These are phyloP conservation scores for Jaapia argillacea DNA, from an alignment of 768 basidiomycete genomes.

Conservation along the genomic window DNA sequence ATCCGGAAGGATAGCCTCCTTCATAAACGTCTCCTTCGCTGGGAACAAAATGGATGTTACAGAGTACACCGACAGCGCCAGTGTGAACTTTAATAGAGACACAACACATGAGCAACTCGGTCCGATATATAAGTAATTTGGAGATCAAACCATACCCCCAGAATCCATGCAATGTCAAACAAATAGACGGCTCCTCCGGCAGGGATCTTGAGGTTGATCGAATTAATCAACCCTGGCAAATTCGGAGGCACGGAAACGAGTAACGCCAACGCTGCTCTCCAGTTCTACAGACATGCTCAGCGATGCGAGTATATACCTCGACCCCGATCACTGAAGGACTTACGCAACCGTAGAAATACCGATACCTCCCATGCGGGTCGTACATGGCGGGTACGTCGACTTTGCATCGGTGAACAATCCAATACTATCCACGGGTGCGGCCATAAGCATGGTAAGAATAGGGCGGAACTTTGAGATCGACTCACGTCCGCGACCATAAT, in stretches of 20 bases:
- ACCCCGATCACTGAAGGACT: conserved; percentile 18
- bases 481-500: conserved; percentile 55
- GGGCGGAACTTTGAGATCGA: conserved; percentile 4
- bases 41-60: conserved; percentile 25
- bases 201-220: conserved; percentile 54
- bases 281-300: too few species aligned
- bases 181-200: conserved; percentile 49
- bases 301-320: too few species aligned
- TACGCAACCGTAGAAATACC: conserved; percentile 68
- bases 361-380: conserved; percentile 65
- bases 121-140: conserved; percentile 6
- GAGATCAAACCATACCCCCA: conserved; percentile 66
- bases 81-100: conserved; percentile 18
- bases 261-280: conserved; percentile 66
- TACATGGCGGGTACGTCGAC: conserved; percentile 85
- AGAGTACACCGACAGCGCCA: conserved; percentile 24
- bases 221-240: conserved; percentile 68
- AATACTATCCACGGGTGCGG: conserved; percentile 38
- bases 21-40: conserved; percentile 25
- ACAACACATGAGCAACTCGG: conserved; percentile 1
- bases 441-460: neutral
- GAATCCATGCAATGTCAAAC: conserved; percentile 70
- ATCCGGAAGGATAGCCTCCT: conserved; percentile 9
- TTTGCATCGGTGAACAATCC: conserved; percentile 61
- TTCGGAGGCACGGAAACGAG: conserved; percentile 59